Conservation (phyloP, 2,329 filamentous ascomycete genomes). For the Aspergillus sergii region DNA sequence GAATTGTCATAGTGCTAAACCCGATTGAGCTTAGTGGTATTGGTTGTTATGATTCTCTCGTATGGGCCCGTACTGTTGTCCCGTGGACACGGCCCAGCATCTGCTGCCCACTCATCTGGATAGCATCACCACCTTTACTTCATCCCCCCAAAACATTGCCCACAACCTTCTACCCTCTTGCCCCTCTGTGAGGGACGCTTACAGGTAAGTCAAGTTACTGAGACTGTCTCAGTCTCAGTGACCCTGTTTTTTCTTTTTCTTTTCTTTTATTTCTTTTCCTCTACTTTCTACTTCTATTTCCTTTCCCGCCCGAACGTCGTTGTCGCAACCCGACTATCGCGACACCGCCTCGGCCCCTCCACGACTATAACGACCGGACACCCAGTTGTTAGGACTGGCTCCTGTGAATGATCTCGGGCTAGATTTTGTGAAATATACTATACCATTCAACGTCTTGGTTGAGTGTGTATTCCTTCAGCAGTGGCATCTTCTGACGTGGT, state of each 20-base stretch:
- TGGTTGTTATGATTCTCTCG: constrained; percentile 4
- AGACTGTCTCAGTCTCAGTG: background rate
- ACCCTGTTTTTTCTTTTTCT: constrained; percentile 7
- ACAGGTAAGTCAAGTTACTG: constrained; percentile 23
- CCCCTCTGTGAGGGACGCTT: constrained; percentile 28
- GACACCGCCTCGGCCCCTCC: constrained; percentile 41
- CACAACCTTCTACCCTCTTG: constrained; percentile 3
- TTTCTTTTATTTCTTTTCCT: constrained; percentile 6
- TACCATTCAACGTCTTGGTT: constrained; percentile 6
- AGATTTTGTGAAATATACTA: background rate
- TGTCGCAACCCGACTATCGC: constrained; percentile 29
- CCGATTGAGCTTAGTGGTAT: background rate
- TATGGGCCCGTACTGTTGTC: constrained; percentile 11
- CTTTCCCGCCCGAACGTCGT: constrained; percentile 7
- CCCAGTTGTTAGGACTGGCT: constrained; percentile 18
- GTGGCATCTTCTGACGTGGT: constrained; percentile 20
- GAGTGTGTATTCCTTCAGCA: constrained; percentile 10
- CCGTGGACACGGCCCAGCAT: constrained; percentile 14
- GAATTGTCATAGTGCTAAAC: background rate
- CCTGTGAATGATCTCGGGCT: constrained; percentile 17
- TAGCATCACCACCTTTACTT: constrained; percentile 12
- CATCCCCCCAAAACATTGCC: constrained; percentile 13
- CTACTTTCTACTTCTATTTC: constrained; percentile 5
- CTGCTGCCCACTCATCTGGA: constrained; percentile 5
- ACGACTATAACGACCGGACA: constrained; percentile 18